Evolutionary conservation across 208 protist genomes (phyloP).

Genomic region (Leishmania braziliensis): DNA sequence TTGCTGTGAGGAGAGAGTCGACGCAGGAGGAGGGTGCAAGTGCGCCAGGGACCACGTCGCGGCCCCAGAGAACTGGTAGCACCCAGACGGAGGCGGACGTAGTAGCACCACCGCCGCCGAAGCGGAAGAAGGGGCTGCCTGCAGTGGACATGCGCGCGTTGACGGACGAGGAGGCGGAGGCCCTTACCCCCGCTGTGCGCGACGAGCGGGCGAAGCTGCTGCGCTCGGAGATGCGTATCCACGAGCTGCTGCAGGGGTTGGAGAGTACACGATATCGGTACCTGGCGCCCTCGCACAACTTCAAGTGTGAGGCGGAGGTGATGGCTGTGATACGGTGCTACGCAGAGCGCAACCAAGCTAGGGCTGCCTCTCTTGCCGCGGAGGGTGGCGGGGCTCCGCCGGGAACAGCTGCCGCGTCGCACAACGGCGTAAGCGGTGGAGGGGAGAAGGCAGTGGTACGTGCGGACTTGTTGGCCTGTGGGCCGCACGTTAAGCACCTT

Average conservation of each 20-base stretch:
- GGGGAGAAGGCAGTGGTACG: constrained; percentile 24
- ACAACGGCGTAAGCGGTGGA: neutral
- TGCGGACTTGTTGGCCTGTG: constrained; percentile 57
- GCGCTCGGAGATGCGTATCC: constrained; percentile 60
- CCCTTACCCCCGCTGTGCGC: constrained; percentile 45
- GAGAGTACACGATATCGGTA: constrained; percentile 80
- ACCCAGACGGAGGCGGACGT: constrained; percentile 18
- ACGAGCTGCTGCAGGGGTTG: constrained; percentile 65
- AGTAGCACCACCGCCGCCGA: constrained; percentile 9
- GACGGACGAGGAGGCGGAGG: constrained; percentile 33
- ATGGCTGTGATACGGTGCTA: constrained; percentile 68
- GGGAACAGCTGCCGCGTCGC: neutral
- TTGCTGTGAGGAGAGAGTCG: constrained; percentile 1
- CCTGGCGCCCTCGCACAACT: constrained; percentile 53
- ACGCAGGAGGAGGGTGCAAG: too few species aligned
- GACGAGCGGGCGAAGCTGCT: constrained; percentile 69
- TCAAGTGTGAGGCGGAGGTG: constrained; percentile 71
- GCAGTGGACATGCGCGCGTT: constrained; percentile 47
- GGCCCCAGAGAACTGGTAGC: neutral
- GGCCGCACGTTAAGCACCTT: constrained; percentile 44
- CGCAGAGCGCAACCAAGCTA: constrained; percentile 32
- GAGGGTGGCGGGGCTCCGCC: neutral
- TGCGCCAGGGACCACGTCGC: neutral
- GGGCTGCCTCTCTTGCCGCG: constrained; percentile 1
- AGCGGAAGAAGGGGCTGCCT: constrained; percentile 52